A percentile compares a stretch with the other conserved stretches of the same genome.
phyloP scores from a whole-genome alignment of 441 rosid genomes.

The Adansonia gregorii region DNA sequence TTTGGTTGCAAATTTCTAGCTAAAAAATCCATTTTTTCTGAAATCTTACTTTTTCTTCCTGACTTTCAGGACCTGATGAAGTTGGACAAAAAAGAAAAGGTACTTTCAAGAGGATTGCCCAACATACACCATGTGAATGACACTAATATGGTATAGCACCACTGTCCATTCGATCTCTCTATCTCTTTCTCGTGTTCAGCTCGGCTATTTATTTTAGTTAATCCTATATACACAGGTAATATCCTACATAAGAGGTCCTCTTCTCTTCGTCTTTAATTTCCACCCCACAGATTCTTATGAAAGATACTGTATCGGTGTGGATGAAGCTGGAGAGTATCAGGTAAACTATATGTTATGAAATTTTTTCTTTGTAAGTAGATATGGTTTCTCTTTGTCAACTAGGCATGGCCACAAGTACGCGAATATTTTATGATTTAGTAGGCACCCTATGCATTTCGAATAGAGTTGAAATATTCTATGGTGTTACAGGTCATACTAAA shows the following conservation, averaged over 20 bases:
- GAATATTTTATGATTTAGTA: neutral
- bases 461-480: conserved; percentile 17
- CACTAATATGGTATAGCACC: conserved; percentile 61
- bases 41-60: conserved; percentile 11
- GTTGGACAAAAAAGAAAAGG: conserved; percentile 72
- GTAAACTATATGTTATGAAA: conserved; percentile 40
- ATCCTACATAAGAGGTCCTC: conserved; percentile 82
- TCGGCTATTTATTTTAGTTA: conserved; percentile 3
- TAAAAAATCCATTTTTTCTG: neutral
- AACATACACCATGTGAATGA: conserved; percentile 82
- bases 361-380: neutral
- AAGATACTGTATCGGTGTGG: conserved; percentile 70
- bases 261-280: conserved; percentile 87
- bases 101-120: conserved; percentile 75
- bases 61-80: conserved; percentile 77
- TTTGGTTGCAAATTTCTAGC: neutral
- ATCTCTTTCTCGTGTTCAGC: neutral
- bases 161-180: neutral
- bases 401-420: neutral
- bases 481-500: conserved; percentile 67
- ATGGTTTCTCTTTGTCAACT: conserved; percentile 15
- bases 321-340: conserved; percentile 97
- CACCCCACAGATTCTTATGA: conserved; percentile 75
- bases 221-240: conserved; percentile 61
- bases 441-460: conserved; percentile 14